Percentiles rank a stretch among this genome's conserved stretches.
Conservation (phyloP, 805 yeast species). For the Saccharomyces cerevisiae region DNA sequence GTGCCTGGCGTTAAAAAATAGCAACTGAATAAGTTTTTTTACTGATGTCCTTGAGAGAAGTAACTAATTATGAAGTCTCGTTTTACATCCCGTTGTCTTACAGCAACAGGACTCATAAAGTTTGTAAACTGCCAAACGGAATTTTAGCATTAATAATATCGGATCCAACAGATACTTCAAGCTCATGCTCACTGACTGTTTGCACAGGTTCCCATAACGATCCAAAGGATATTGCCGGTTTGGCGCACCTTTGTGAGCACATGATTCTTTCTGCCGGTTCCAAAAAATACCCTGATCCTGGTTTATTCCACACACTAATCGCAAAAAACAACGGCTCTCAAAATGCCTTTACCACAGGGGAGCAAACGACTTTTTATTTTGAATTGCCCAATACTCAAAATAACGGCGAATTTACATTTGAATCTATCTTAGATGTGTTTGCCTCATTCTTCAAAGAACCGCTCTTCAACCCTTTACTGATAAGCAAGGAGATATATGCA, state of each 20-base stretch:
- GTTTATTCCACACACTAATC: constrained; percentile 37
- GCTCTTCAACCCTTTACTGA: constrained; percentile 34
- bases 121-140: constrained; percentile 57
- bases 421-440: constrained; percentile 40
- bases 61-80: constrained; percentile 17
- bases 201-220: constrained; percentile 78
- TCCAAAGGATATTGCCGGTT: constrained; percentile 59
- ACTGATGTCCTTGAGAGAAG: constrained; percentile 15
- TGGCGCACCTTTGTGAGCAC: constrained; percentile 90
- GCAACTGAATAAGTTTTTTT: neutral
- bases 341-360: constrained; percentile 66
- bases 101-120: constrained; percentile 35
- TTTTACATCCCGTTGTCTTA: constrained; percentile 32
- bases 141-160: constrained; percentile 60
- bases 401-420: constrained; percentile 35
- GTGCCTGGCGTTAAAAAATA: neutral
- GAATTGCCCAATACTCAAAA: constrained; percentile 43
- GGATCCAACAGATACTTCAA: constrained; percentile 57
- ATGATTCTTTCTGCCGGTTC: constrained; percentile 49
- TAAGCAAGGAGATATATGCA: constrained; percentile 48
- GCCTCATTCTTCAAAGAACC: constrained; percentile 47
- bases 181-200: constrained; percentile 67
- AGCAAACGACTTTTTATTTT: constrained; percentile 55
- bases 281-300: constrained; percentile 42
- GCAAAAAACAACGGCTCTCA: constrained; percentile 44